Evolutionary conservation across 768 basidiomycete genomes (phyloP), one percentile per base, ranked within the genome.

Genomic region (Pisolithus albus): DNA sequence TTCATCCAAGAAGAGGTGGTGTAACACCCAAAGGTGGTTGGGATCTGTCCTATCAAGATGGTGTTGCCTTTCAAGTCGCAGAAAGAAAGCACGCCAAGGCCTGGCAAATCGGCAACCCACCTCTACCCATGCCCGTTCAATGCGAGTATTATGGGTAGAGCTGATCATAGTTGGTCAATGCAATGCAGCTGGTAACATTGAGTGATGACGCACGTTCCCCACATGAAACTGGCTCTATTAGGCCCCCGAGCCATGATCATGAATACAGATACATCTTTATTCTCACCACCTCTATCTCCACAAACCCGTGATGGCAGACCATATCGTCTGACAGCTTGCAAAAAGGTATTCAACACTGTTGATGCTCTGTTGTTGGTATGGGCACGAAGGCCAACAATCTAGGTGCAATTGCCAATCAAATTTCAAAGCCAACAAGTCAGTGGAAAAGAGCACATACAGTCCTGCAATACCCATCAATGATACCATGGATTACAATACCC

Each of bases 391-490:
- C 32, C 32, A 34, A 34, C 32, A 34, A 34, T 34, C 32, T 34
- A 34, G 3, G 32, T 11, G 11, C 6, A 34, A 11, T 34, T 23
- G 21, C 21, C 32, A 10, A 11, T 34, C 32, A 10, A 34, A 4
- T 34, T 4, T 11, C 11, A 11, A 4, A 34, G 32, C 32, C 11
- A 11, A 4, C 1, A 10, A 34, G 32, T 34, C 32, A 34, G 11
- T 34, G 6, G 32, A 10, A 10, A 34, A 21, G 34, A 23, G 10
- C 24, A 52, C 58, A n/a, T 38, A 74, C 58, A 9, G 68, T 63
- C 1, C 67, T 55, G 42, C 68, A 70, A 54, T 65, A 69, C 1
- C 75, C 75, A 58, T 76, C 73, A 15, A 73, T 57, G 42, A 67
- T 62, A 0, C 69, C 69, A 57, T 70, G 68, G 6, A 69, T 61